phyloP scores from a whole-genome alignment of 495 filamentous ascomycete species.

The Aspergillus campestris region DNA sequence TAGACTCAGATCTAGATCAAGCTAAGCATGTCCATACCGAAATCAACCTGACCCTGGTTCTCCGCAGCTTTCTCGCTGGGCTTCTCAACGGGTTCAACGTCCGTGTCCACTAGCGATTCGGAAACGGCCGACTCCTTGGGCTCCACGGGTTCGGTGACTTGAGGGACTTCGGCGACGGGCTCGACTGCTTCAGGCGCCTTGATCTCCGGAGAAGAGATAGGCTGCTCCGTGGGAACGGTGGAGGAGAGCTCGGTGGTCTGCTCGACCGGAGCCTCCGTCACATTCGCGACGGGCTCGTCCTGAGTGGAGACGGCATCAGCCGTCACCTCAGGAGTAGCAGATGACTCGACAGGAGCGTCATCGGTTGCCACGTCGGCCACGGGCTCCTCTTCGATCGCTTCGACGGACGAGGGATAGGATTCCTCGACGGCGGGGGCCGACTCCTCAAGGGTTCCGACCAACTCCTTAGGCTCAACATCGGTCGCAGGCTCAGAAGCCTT shows the following conservation, averaged over 20 bases:
- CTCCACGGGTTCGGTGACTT: neutral
- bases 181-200: neutral
- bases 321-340: neutral
- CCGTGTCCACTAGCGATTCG: neutral
- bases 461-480: slow-evolving; percentile 3
- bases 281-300: neutral
- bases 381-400: neutral
- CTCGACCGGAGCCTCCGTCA: slow-evolving; percentile 3
- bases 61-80: neutral
- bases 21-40: no score
- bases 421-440: neutral
- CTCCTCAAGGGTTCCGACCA: slow-evolving; percentile 1
- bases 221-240: neutral
- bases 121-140: neutral
- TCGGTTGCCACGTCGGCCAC: neutral
- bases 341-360: slow-evolving; percentile 3
- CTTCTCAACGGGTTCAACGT: neutral
- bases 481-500: slow-evolving; percentile 3
- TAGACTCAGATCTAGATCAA: no score
- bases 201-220: neutral
- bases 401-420: neutral
- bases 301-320: slow-evolving; percentile 1
- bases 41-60: neutral
- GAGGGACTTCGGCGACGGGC: neutral
- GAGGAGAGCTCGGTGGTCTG: neutral